Percentiles rank a stretch among this genome's conserved stretches.
These are phyloP conservation scores for Venustampulla echinocandica DNA, from an alignment of 495 filamentous ascomycete genomes.

Conservation along the genomic window DNA sequence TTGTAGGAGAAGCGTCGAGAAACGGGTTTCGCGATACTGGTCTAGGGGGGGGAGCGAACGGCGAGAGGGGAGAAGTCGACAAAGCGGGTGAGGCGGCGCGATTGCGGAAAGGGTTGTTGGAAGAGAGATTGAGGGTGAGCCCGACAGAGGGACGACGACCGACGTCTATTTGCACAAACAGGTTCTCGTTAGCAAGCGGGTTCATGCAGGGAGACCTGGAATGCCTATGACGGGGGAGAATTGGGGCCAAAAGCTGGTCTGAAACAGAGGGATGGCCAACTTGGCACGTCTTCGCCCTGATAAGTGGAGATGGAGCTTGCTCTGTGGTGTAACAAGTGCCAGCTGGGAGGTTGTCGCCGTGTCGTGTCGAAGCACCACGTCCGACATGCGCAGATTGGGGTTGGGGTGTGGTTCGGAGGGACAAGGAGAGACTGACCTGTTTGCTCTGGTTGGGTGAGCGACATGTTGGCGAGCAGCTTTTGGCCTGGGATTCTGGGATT, in stretches of 20 bases:
- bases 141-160: slow-evolving; percentile 34
- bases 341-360: no score
- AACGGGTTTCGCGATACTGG: slow-evolving; percentile 89
- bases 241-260: slow-evolving; percentile 10
- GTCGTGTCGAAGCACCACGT: no score
- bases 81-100: slow-evolving; percentile 60
- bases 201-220: slow-evolving; percentile 14
- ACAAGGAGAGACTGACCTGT: slow-evolving; percentile 17
- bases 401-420: slow-evolving; percentile 13
- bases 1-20: slow-evolving; percentile 58
- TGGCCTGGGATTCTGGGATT: slow-evolving; percentile 19
- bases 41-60: slow-evolving; percentile 49
- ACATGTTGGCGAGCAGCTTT: slow-evolving; percentile 25
- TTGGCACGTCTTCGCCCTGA: slow-evolving; percentile 15
- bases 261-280: slow-evolving; percentile 19
- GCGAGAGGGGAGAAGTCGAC: slow-evolving; percentile 26
- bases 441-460: slow-evolving; percentile 22
- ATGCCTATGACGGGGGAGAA: slow-evolving; percentile 8
- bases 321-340: no score
- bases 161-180: slow-evolving; percentile 15
- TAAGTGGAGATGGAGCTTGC: slow-evolving; percentile 20
- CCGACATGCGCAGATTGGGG: no score
- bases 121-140: slow-evolving; percentile 58
- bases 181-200: slow-evolving; percentile 21
- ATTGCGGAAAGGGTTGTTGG: slow-evolving; percentile 98